Evolutionary conservation across 2,329 filamentous ascomycete genomes (phyloP).

Genomic region (Dothistroma septosporum): DNA sequence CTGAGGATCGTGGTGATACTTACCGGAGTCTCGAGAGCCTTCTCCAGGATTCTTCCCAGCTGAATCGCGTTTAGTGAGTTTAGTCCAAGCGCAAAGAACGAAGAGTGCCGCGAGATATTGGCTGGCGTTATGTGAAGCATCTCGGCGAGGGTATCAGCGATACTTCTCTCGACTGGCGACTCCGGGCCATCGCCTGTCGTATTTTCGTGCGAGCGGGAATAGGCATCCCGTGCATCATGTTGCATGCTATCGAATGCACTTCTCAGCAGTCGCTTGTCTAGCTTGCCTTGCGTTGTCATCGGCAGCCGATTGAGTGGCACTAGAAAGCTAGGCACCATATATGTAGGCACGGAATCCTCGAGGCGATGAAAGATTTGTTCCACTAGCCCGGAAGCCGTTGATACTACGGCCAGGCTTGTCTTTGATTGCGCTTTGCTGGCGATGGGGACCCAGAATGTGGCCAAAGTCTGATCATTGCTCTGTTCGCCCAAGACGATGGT

Average conservation of each 20-base stretch:
- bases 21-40: conserved; percentile 46
- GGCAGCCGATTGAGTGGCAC: conserved; percentile 68
- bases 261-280: conserved; percentile 57
- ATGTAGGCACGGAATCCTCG: conserved; percentile 57
- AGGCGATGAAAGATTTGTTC: conserved; percentile 54
- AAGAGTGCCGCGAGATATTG: conserved; percentile 60
- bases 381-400: conserved; percentile 5
- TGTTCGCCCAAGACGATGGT: conserved; percentile 55
- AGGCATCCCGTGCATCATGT: conserved; percentile 43
- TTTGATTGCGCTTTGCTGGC: not conserved
- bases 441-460: conserved; percentile 65
- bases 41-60: conserved; percentile 58
- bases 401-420: conserved; percentile 2
- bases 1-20: conserved; percentile 67
- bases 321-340: conserved; percentile 75
- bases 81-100: conserved; percentile 72
- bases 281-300: conserved; percentile 69
- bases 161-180: conserved; percentile 52
- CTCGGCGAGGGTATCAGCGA: conserved; percentile 55
- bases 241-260: conserved; percentile 47
- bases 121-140: conserved; percentile 45
- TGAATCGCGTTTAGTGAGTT: conserved; percentile 65
- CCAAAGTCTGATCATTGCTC: conserved; percentile 51
- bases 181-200: conserved; percentile 42
- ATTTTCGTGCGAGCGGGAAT: conserved; percentile 34